Conservation (phyloP, 495 filamentous ascomycete genomes). For the Talaromyces adpressus region DNA sequence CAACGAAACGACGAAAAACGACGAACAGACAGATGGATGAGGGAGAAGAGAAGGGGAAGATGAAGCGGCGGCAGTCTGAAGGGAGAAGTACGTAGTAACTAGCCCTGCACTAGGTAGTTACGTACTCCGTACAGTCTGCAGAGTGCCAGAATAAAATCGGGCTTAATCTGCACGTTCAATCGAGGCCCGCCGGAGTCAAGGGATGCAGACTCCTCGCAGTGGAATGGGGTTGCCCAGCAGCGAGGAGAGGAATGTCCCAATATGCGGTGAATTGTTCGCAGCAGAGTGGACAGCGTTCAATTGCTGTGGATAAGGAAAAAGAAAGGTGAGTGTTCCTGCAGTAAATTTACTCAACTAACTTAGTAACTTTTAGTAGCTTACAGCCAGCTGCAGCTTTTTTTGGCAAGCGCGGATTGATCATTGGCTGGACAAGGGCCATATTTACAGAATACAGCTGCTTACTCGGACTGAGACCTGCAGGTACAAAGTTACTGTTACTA, state of each 20-base stretch:
- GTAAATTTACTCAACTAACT: not conserved
- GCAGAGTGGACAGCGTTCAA: not conserved
- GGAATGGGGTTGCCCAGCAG: conserved; percentile 1
- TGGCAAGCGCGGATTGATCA: too few species aligned
- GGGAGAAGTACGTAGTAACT: not conserved
- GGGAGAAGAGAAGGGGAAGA: conserved; percentile 3
- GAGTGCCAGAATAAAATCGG: not conserved
- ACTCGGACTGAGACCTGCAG: too few species aligned
- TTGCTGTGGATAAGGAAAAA: not conserved
- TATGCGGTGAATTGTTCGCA: not conserved
- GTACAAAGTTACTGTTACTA: too few species aligned
- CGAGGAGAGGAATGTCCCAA: not conserved
- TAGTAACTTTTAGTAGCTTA: too few species aligned
- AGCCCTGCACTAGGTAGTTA: not conserved
- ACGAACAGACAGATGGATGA: conserved; percentile 1
- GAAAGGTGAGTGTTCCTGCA: not conserved
- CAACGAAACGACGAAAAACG: conserved; percentile 13
- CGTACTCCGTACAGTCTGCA: not conserved
- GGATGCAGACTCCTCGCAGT: conserved; percentile 3
- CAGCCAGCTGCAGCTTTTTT: too few species aligned
- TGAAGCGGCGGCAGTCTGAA: conserved; percentile 5
- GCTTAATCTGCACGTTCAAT: conserved; percentile 7
- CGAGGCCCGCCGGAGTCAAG: conserved; percentile 2
- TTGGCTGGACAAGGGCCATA: too few species aligned
- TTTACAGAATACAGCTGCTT: too few species aligned